Percentiles rank a stretch among this genome's conserved stretches.
Evolutionary conservation across 1,284 basidiomycete species (phyloP).

Genomic region (Omphalotus olearius): DNA sequence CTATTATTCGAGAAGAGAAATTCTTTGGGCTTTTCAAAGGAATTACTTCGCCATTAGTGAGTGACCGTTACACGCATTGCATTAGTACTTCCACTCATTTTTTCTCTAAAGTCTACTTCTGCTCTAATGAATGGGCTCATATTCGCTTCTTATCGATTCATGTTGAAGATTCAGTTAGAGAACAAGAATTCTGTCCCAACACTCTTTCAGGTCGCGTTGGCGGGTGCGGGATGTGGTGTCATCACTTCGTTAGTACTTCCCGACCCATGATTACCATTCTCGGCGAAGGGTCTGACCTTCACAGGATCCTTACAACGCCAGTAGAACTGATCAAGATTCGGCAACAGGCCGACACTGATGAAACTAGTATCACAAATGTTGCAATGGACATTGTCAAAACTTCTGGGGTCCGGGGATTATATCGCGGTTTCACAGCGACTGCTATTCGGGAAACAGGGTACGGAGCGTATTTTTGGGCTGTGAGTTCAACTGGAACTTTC

Average conservation of each 20-base stretch:
- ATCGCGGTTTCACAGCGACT: conserved; percentile 71
- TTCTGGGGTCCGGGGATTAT: conserved; percentile 66
- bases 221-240: conserved; percentile 75
- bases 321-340: conserved; percentile 86
- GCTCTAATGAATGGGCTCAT: conserved; percentile 74
- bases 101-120: conserved; percentile 50
- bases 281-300: neutral
- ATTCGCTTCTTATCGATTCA: conserved; percentile 70
- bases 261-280: neutral
- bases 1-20: conserved; percentile 64
- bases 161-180: conserved; percentile 57
- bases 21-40: conserved; percentile 69
- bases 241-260: conserved; percentile 64
- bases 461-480: conserved; percentile 79
- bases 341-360: conserved; percentile 54
- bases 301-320: conserved; percentile 72
- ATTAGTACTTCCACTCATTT: neutral
- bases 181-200: conserved; percentile 45
- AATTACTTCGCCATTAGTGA: conserved; percentile 65
- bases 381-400: conserved; percentile 48
- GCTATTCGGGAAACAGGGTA: conserved; percentile 75
- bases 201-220: conserved; percentile 66
- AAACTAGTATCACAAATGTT: conserved; percentile 44
- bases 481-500: conserved; percentile 31
- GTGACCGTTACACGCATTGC: conserved; percentile 18